Base-by-base conservation (phyloP, 208 protist species). In the Acanthamoeba castellanii region DNA sequence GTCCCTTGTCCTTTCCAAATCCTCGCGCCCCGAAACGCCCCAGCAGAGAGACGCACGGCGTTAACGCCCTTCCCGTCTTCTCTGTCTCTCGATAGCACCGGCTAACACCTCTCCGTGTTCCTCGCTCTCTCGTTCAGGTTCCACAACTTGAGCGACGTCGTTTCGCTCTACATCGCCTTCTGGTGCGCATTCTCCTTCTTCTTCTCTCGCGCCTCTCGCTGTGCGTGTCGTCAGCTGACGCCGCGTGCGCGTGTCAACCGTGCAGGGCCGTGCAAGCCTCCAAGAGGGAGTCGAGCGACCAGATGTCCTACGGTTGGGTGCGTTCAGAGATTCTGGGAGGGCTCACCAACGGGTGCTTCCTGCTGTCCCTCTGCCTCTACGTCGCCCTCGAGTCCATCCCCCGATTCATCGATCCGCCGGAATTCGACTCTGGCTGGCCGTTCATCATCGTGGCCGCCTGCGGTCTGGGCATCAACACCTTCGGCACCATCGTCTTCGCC, bases 401-500 rank as follows among this genome's bases (percentile, higher is more conserved):
- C 25, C 93, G 96, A 27, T 96, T 98, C 22, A 85, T 97, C 27
- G 32, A 78, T 27, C 85, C 94, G 4, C 76, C 93, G 3, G 47
- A 88, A 42, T 91, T 96, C 32, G 94, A 96, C 9, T 45, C 87
- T 16, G 90, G 95, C 55, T 27, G 94, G n/a, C 84, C 97, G 11
- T 94, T 98, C 61, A 95, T 98, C 47, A 85, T 70, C 42, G 95
- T 97, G 16, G 97, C 96, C n/a, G 96, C 87, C 14, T 68, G 74
- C 30, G 97, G 97, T 64, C 92, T 98, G 30, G 76, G 55, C 11
- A 95, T 98, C 66, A 98, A 98, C 91, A 94, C 96, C 30, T 45
- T 97, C 18, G 97, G 97, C 52, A 95, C 97, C n/a, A 64, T 97
- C n/a, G 66, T 98, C 7, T 97, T 98, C 92, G 90, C 84, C 20